Evolutionary conservation across 352 stramenopile genomes (phyloP), one percentile per base, ranked within the genome.

Genomic region (Thraustochytrium striatum): DNA sequence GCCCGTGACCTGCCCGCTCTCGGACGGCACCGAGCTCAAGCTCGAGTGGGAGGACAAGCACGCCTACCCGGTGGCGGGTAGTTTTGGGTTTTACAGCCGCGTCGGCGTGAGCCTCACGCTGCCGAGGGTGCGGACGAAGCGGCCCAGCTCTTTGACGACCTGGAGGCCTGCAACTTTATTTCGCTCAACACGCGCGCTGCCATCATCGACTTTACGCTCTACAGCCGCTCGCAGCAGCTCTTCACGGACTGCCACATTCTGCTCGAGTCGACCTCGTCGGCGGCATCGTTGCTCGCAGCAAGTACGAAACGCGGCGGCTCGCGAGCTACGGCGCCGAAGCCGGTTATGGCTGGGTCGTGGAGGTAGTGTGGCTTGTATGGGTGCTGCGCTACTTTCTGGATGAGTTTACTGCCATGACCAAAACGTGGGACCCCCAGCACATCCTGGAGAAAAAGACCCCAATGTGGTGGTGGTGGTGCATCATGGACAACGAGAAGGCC

Each of bases 181-280:
- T 52, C 52, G 2, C 28, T 81, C n/a, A 79, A 80, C 36, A 80
- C 70, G n/a, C 55, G 70, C 11, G 7, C 79, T 25, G 58, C 58
- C 41, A 47, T 30, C 16, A n/a, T 80, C 21, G 70, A 80, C n/a
- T 75, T 80, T n/a, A 80, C 28, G 19, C 25, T 80, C 5, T 80
- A 81, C 47, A 65, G 32, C 21, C 61, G 55, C 3, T n/a, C 55
- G 9, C 55, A 69, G 13, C 57, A 30, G 19, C 43, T 80, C 16
- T 81, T 80, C 58, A 38, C 39, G 5, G 11, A 80, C n/a, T 57
- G 55, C 0, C n/a, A 9, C 2, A 38, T 80, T 1, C 61, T 78
- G 13, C 5, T 80, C 16, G 70, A 80, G 57, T 38, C n/a, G 53
- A 80, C 55, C 1, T 19, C 61, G 39, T 57, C 30, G 70, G 70